Conservation (phyloP, 148 eudicot species). For the Silene conica region DNA sequence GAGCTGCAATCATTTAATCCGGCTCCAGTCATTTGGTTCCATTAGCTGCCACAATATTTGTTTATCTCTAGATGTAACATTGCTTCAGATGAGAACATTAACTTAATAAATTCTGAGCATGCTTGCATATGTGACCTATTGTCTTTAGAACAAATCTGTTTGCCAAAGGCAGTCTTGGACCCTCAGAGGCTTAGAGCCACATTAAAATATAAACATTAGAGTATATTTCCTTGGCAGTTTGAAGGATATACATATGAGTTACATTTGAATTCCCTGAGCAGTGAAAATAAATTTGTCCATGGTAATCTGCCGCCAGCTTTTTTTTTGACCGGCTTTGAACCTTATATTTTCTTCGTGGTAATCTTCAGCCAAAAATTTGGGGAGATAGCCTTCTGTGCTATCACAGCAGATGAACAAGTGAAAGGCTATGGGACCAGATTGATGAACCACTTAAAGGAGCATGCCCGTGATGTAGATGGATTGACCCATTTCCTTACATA, state of each 20-base stretch:
- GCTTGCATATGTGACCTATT: background rate
- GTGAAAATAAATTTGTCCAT: background rate
- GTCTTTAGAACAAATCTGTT: background rate
- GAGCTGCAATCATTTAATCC: background rate
- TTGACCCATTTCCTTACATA: slow-evolving; percentile 94
- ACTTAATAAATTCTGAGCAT: background rate
- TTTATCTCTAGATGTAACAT: background rate
- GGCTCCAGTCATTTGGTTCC: background rate
- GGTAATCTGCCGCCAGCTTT: background rate
- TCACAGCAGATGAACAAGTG: slow-evolving; percentile 95
- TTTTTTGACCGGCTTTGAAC: background rate
- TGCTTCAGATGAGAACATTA: background rate
- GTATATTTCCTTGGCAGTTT: background rate
- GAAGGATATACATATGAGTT: background rate
- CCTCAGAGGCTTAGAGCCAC: background rate
- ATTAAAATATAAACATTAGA: background rate
- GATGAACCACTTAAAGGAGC: slow-evolving; percentile 95
- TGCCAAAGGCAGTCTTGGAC: background rate
- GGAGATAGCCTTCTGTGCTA: slow-evolving; percentile 98
- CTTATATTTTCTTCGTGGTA: slow-evolving; percentile 7
- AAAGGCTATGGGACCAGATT: slow-evolving; percentile 98
- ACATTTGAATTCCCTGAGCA: background rate
- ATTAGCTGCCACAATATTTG: background rate
- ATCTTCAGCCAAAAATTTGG: slow-evolving; percentile 87
- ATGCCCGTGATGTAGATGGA: slow-evolving; percentile 96